These are phyloP conservation scores for Fusarium austroafricanum DNA, from an alignment of 2,329 filamentous ascomycete genomes.

Conservation along the genomic window DNA sequence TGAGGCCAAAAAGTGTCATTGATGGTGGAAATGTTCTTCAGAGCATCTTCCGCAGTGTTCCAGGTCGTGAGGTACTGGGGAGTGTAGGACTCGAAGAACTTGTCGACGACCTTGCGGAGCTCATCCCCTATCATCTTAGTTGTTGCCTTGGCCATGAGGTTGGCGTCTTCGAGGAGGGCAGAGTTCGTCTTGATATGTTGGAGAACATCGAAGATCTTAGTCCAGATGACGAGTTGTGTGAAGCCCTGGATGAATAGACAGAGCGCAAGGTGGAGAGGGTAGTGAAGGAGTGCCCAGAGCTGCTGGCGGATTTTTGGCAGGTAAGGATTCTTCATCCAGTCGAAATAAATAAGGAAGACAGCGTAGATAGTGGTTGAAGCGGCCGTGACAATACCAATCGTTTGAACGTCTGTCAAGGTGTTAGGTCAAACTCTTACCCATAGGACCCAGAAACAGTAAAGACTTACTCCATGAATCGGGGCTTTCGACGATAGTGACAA, in stretches of 20 bases:
- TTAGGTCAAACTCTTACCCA: constrained; percentile 5
- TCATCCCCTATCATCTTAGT: constrained; percentile 32
- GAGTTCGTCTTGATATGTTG: constrained; percentile 29
- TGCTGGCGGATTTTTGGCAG: constrained; percentile 69
- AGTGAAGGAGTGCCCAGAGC: constrained; percentile 67
- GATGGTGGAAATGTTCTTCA: constrained; percentile 47
- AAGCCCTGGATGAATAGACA: constrained; percentile 72
- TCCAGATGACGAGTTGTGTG: constrained; percentile 66
- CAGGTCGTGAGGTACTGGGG: constrained; percentile 40
- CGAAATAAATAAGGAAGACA: constrained; percentile 63
- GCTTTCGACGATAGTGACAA: constrained; percentile 62
- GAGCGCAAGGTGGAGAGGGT: constrained; percentile 72
- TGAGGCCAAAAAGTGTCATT: constrained; percentile 46
- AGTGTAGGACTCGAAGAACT: constrained; percentile 46
- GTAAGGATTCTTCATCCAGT: constrained; percentile 74
- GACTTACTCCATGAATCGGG: constrained; percentile 55
- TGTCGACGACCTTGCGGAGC: constrained; percentile 27
- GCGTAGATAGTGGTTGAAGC: constrained; percentile 58
- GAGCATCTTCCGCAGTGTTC: constrained; percentile 37
- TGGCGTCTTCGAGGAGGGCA: constrained; percentile 20
- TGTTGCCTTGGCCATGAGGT: constrained; percentile 30
- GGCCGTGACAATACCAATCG: constrained; percentile 56
- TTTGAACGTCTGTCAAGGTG: constrained; percentile 47
- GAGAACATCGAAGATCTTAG: constrained; percentile 53
- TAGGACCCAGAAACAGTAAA: fast-evolving